These are phyloP conservation scores for Ogataea haglerorum DNA, from an alignment of 805 yeast genomes.

Conservation along the genomic window DNA sequence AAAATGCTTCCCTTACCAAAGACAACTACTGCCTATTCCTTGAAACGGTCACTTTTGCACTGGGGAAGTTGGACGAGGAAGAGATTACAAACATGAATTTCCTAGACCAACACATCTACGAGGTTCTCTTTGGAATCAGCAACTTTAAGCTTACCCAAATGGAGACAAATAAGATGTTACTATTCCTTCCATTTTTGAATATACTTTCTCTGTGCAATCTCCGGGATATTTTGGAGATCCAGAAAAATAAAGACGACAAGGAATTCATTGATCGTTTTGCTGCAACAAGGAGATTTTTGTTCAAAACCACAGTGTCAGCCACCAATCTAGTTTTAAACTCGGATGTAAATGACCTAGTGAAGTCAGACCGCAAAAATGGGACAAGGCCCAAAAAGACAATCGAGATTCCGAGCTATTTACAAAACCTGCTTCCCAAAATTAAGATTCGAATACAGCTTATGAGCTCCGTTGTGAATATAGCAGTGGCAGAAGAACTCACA, in stretches of 20 bases:
- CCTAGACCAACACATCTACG: conserved; percentile 8
- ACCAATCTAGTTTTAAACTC: conserved; percentile 18
- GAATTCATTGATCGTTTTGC: conserved; percentile 11
- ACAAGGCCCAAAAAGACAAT: not conserved
- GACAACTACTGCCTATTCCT: not conserved
- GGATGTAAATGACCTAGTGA: conserved; percentile 16
- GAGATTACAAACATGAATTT: not conserved
- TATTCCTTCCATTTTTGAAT: conserved; percentile 18
- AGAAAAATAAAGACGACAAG: conserved; percentile 10
- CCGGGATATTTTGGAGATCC: conserved; percentile 2
- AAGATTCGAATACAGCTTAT: conserved; percentile 26
- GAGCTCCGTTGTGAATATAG: conserved; percentile 17
- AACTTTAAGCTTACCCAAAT: conserved; percentile 7
- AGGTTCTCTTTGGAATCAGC: conserved; percentile 10
- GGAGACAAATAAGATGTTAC: conserved; percentile 2
- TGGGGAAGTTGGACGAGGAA: conserved; percentile 9
- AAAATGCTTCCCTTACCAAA: conserved; percentile 4
- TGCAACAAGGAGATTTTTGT: conserved; percentile 18
- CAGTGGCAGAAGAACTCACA: conserved; percentile 10
- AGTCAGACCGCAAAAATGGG: not conserved
- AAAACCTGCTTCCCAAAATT: conserved; percentile 20
- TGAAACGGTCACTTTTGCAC: conserved; percentile 12
- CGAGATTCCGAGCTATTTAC: conserved; percentile 1
- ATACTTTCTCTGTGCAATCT: conserved; percentile 10
- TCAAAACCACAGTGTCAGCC: conserved; percentile 21